Conservation (phyloP, 176 grass and related monocot genomes). For the Guadua angustifolia region DNA sequence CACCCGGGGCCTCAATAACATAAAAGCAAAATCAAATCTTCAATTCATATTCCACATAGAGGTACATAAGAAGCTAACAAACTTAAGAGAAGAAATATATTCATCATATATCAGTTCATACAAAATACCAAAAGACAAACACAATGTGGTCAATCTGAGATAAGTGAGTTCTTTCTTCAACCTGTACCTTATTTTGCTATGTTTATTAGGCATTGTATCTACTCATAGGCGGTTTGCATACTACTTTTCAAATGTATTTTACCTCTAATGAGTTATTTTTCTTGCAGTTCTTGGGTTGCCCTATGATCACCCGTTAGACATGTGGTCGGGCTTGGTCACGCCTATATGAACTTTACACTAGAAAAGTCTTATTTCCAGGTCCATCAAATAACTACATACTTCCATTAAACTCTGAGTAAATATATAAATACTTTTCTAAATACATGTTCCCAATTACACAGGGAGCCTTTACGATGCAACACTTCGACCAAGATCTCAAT, state of each 20-base stretch:
- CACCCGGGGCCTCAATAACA: no score
- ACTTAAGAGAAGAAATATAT: no score
- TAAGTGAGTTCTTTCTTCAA: slow-evolving; percentile 79
- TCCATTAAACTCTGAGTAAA: slow-evolving; percentile 3
- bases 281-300: slow-evolving; percentile 95
- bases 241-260: slow-evolving; percentile 17
- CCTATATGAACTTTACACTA: slow-evolving; percentile 95
- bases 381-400: slow-evolving; percentile 68
- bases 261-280: slow-evolving; percentile 25
- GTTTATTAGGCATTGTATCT: slow-evolving; percentile 6
- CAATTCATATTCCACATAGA: no score
- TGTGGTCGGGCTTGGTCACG: slow-evolving; percentile 99
- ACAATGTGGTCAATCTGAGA: no score
- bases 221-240: slow-evolving; percentile 13
- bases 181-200: slow-evolving; percentile 25
- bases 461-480: slow-evolving; percentile 83
- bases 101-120: no score
- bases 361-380: slow-evolving; percentile 95
- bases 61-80: no score
- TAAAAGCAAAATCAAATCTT: no score
- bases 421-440: background rate
- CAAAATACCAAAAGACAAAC: no score
- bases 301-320: slow-evolving; percentile 94
- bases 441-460: slow-evolving; percentile 47
- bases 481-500: slow-evolving; percentile 97